Conservation (phyloP, 1,284 basidiomycete species). For the Leccinum pseudoinsigne region DNA sequence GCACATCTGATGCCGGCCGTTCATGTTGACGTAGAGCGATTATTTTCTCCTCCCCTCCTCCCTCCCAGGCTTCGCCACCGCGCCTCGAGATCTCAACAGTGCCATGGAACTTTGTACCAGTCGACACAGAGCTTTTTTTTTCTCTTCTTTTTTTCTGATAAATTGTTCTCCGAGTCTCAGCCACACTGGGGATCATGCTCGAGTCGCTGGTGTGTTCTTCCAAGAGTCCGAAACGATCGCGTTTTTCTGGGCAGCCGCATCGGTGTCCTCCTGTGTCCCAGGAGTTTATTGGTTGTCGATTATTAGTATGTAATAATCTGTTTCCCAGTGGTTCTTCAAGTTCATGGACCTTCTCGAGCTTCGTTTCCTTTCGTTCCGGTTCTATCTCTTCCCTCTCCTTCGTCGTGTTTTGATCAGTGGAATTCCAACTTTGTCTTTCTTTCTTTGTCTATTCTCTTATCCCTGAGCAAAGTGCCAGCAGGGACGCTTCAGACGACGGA, state of each 20-base stretch:
- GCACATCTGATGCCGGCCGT: slow-evolving; percentile 28
- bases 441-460: background rate
- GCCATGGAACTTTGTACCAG: background rate
- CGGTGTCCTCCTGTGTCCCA: background rate
- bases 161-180: background rate
- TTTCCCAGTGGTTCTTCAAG: background rate
- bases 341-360: background rate
- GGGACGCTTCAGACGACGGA: background rate
- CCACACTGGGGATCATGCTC: background rate
- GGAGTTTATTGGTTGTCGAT: background rate
- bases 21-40: slow-evolving; percentile 18
- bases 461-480: background rate
- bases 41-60: background rate
- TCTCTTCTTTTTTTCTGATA: background rate
- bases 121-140: background rate
- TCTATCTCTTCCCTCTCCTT: background rate
- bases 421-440: background rate
- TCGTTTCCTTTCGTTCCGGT: background rate
- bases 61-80: background rate
- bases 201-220: background rate
- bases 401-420: background rate
- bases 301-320: background rate
- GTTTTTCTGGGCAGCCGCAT: background rate
- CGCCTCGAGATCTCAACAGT: slow-evolving; percentile 2
- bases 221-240: background rate